Evolutionary conservation across 2,329 filamentous ascomycete species (phyloP), one percentile per base, ranked within the genome.

Genomic region (Xylariales sp.): DNA sequence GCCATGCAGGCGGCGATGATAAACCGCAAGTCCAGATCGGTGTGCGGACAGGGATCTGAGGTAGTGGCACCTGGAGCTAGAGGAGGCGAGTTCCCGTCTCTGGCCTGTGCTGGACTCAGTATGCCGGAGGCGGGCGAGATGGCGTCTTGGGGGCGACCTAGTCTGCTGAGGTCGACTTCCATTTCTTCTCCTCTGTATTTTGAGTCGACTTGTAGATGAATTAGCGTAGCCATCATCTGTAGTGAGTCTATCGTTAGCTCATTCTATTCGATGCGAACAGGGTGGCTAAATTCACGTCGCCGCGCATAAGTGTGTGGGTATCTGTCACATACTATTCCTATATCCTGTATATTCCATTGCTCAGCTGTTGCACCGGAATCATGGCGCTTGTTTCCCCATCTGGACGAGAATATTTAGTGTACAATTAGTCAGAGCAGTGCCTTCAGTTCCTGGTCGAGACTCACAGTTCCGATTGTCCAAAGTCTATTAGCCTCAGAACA

Each of bases 201-300:
- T n/a, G 15, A 21, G 8, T 46, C 32, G 5, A 29, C 42, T n/a
- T 27, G 8, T 4, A 46, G 22, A 25, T 11, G 19, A 10, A 46
- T 40, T 3, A 46, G 9, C n/a, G 25, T 21, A 16, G 45, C 45
- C 45, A 46, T 46, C 38, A 46, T 42, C 45, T 46, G 12, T 27
- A 22, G 31, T 43, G 21, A 33, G 15, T 18, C n/a, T 2, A 22
- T 14, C 2, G 16, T 12, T 24, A n/a, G n/a, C n/a, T n/a, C n/a
- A n/a, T 18, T n/a, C 19, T 8, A 19, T 27, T 27, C 24, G n/a
- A 27, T 27, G 24, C n/a, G n/a, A 8, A 27, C 24, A 27, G 24
- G 8, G 8, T 27, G 8, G 24, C 24, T n/a, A 27, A n/a, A 27
- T 27, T 8, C 7, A 8, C 7, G 8, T 27, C 24, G 7, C 8